These are phyloP conservation scores for Primulina huaijiensis DNA, from an alignment of 257 asterid genomes.

Conservation along the genomic window DNA sequence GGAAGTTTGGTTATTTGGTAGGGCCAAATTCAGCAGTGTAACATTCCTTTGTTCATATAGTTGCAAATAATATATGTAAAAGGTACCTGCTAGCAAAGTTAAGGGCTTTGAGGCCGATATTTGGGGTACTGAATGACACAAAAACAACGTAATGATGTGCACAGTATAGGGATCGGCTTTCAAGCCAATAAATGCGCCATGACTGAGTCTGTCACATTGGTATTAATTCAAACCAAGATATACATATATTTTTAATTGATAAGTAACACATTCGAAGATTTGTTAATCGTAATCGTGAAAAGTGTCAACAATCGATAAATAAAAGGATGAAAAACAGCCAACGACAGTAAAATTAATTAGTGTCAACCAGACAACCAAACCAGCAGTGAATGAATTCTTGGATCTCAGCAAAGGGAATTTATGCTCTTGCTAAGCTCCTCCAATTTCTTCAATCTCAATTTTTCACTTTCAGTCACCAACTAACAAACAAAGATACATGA, in stretches of 20 bases:
- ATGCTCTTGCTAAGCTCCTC: conserved; percentile 83
- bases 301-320: conserved; percentile 1
- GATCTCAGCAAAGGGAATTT: conserved; percentile 42
- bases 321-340: conserved; percentile 21
- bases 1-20: no score
- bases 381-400: conserved; percentile 13
- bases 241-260: conserved; percentile 2
- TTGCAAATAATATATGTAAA: no score
- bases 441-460: conserved; percentile 71
- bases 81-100: no score
- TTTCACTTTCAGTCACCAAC: conserved; percentile 89
- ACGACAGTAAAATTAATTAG: background rate
- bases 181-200: background rate
- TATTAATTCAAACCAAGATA: conserved; percentile 6
- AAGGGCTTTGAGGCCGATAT: no score
- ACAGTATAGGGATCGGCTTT: background rate
- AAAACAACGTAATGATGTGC: no score
- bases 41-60: no score
- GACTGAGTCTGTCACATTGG: background rate
- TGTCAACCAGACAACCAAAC: background rate
- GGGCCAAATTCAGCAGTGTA: no score
- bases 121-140: no score
- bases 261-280: conserved; percentile 7
- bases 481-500: conserved; percentile 20
- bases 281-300: background rate